These are phyloP conservation scores for Candida nonsorbophila DNA, from an alignment of 805 yeast genomes.

Conservation along the genomic window DNA sequence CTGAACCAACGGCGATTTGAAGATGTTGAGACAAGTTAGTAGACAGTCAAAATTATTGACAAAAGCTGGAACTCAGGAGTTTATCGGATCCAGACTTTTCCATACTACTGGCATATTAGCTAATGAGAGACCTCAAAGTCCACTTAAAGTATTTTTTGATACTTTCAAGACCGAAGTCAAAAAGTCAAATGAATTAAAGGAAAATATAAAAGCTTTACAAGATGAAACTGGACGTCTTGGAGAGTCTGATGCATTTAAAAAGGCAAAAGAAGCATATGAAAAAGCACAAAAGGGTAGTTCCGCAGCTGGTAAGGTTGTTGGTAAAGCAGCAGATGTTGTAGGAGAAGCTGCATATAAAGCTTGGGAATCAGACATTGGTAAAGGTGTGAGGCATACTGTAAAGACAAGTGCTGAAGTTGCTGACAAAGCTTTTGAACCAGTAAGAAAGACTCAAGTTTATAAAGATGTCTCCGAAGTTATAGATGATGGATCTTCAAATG, in stretches of 20 bases:
- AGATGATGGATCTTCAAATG: constrained; percentile 83
- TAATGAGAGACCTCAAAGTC: constrained; percentile 50
- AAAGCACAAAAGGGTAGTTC: constrained; percentile 70
- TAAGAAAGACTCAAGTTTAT: constrained; percentile 82
- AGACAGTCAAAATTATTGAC: too few species aligned
- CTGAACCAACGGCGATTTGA: too few species aligned
- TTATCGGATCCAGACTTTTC: constrained; percentile 1
- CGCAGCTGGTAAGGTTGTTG: constrained; percentile 67
- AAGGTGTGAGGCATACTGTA: constrained; percentile 84
- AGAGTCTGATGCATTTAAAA: constrained; percentile 88
- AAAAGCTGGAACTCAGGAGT: too few species aligned
- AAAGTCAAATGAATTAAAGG: constrained; percentile 83
- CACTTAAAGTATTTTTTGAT: constrained; percentile 87
- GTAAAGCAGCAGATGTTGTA: constrained; percentile 89
- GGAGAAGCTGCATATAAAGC: constrained; percentile 87
- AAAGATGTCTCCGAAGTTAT: constrained; percentile 84
- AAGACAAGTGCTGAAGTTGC: constrained; percentile 75
- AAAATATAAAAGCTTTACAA: constrained; percentile 87
- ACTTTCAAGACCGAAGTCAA: constrained; percentile 90
- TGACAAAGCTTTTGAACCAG: constrained; percentile 90
- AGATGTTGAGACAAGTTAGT: too few species aligned
- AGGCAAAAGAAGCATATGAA: constrained; percentile 88
- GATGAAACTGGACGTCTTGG: constrained; percentile 94
- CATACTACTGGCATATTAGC: constrained; percentile 1
- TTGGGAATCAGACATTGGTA: constrained; percentile 94